Conservation (phyloP, 2,329 filamentous ascomycete species). For the Tolypocladium nubicola region DNA sequence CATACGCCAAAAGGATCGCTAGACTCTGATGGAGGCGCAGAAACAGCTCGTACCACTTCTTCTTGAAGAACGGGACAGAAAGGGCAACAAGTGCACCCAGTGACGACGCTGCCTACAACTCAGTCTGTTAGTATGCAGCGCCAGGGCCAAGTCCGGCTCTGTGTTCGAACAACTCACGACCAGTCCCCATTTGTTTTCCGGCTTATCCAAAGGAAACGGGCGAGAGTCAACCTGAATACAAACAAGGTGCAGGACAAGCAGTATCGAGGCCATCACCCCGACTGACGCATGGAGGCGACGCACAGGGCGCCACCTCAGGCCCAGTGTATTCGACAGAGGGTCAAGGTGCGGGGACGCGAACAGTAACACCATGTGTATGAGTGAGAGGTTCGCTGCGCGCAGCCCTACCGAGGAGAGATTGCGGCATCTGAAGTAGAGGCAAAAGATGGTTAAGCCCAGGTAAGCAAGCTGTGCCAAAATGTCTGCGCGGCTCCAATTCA, state of each 20-base stretch:
- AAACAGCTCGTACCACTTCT: conserved; percentile 1
- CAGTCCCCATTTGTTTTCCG: background rate
- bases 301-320: background rate
- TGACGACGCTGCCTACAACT: background rate
- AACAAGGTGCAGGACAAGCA: background rate
- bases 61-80: background rate
- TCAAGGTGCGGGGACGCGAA: too few species aligned
- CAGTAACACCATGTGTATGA: too few species aligned
- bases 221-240: background rate
- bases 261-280: background rate
- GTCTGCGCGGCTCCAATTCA: too few species aligned
- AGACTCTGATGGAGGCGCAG: conserved; percentile 3
- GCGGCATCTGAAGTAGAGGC: too few species aligned
- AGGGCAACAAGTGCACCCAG: background rate
- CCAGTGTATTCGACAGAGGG: background rate
- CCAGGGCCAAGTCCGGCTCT: too few species aligned
- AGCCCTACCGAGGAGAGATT: too few species aligned
- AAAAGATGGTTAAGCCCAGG: too few species aligned
- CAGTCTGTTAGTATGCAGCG: background rate
- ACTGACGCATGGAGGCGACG: background rate
- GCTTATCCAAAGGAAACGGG: background rate
- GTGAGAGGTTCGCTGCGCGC: too few species aligned
- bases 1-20: conserved; percentile 2
- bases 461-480: too few species aligned
- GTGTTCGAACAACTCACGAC: background rate